Conservation (phyloP, 768 basidiomycete species). For the Mycena indigotica region DNA sequence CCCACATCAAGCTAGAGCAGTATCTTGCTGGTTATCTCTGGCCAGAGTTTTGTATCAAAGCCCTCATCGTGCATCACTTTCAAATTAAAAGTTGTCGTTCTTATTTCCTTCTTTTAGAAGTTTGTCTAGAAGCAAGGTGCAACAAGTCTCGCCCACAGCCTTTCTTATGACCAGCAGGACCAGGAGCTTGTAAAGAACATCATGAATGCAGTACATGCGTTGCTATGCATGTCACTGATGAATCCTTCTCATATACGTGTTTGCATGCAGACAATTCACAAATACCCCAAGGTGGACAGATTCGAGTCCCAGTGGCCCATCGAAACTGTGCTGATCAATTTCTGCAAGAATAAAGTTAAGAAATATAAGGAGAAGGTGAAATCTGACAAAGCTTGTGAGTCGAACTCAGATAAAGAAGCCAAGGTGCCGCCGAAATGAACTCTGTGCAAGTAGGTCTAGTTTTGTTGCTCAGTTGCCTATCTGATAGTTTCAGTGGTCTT, state of each 20-base stretch:
- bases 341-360: conserved; percentile 2
- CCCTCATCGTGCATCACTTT: background rate
- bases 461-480: too few species aligned
- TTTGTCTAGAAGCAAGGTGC: too few species aligned
- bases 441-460: too few species aligned
- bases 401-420: too few species aligned
- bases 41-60: background rate
- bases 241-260: background rate
- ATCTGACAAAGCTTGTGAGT: too few species aligned
- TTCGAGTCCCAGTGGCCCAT: conserved; percentile 1
- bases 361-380: too few species aligned
- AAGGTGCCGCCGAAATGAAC: too few species aligned
- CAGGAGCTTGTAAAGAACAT: background rate
- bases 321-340: background rate
- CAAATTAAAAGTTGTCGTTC: too few species aligned
- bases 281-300: background rate
- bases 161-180: background rate
- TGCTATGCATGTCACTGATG: background rate
- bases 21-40: background rate
- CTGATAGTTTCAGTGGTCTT: too few species aligned
- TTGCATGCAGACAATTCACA: background rate
- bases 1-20: background rate
- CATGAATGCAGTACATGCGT: background rate
- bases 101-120: too few species aligned
- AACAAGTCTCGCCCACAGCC: background rate